These are phyloP conservation scores for Rhytidhysteron rufulum DNA, from an alignment of 2,329 filamentous ascomycete genomes.

Conservation along the genomic window DNA sequence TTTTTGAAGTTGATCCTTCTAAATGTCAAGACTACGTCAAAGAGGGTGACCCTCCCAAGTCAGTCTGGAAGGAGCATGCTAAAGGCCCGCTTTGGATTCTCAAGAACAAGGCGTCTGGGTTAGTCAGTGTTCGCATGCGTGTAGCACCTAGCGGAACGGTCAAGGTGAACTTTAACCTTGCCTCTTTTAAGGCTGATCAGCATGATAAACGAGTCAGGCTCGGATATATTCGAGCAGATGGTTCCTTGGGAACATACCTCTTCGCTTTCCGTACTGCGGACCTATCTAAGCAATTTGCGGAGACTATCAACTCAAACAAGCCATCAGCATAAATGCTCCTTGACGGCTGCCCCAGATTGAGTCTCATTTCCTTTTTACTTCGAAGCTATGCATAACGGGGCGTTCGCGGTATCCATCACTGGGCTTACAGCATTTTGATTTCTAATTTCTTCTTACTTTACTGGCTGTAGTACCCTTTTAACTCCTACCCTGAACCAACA, in stretches of 20 bases:
- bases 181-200: constrained; percentile 20
- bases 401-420: not conserved
- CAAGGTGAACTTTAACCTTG: constrained; percentile 29
- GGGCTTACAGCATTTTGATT: not conserved
- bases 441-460: not conserved
- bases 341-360: no score
- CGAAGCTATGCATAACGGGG: not conserved
- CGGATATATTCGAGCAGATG: constrained; percentile 19
- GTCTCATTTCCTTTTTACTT: not conserved
- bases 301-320: constrained; percentile 19
- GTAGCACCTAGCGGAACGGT: constrained; percentile 23
- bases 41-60: constrained; percentile 11
- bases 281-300: constrained; percentile 25
- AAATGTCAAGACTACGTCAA: constrained; percentile 22
- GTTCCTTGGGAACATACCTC: constrained; percentile 17
- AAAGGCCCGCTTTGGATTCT: constrained; percentile 33
- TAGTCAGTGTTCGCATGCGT: constrained; percentile 30
- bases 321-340: no score
- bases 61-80: constrained; percentile 25
- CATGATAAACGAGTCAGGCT: constrained; percentile 27
- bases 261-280: constrained; percentile 26
- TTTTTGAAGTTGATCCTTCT: constrained; percentile 27
- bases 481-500: no score
- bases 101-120: constrained; percentile 31
- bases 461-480: no score